Conservation (phyloP, 1,284 basidiomycete genomes). For the Neotropicomus parvogracilis region DNA sequence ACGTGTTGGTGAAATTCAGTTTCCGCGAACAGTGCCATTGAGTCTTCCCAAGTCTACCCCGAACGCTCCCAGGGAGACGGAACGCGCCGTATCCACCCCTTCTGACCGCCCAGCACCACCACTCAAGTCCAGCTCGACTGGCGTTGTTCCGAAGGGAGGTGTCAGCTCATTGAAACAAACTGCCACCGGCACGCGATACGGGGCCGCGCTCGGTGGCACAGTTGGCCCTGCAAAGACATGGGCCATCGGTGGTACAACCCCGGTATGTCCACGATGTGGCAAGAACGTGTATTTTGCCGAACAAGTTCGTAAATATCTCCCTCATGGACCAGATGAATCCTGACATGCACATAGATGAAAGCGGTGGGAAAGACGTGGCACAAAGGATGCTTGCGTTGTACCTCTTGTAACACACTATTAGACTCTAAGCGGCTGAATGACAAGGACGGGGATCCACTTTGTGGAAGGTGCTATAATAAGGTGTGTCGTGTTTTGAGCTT, state of each 20-base stretch:
- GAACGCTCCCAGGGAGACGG: slow-evolving; percentile 9
- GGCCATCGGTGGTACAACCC: slow-evolving; percentile 42
- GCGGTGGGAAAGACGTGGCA: slow-evolving; percentile 75
- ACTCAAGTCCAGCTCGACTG: slow-evolving; percentile 28
- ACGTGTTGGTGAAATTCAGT: slow-evolving; percentile 32
- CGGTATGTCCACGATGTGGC: slow-evolving; percentile 53
- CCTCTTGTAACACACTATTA: slow-evolving; percentile 59
- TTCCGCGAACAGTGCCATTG: slow-evolving; percentile 40
- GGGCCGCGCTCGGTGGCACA: slow-evolving; percentile 38
- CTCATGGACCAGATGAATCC: neutral
- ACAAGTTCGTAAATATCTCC: slow-evolving; percentile 38
- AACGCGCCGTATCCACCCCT: slow-evolving; percentile 4
- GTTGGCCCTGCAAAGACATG: slow-evolving; percentile 37
- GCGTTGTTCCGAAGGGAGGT: slow-evolving; percentile 12
- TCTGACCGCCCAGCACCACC: slow-evolving; percentile 23
- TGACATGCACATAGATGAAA: slow-evolving; percentile 49
- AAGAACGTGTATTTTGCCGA: slow-evolving; percentile 65
- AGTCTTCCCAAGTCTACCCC: slow-evolving; percentile 27
- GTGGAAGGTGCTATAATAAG: slow-evolving; percentile 70
- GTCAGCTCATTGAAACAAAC: slow-evolving; percentile 37
- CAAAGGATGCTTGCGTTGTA: slow-evolving; percentile 70
- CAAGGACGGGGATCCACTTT: slow-evolving; percentile 67
- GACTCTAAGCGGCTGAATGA: slow-evolving; percentile 70
- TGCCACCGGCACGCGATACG: slow-evolving; percentile 51
- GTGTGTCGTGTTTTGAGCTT: slow-evolving; percentile 36